Evolutionary conservation across 1,139 yeast genomes (phyloP).

Genomic region (Sugiyamaella paludigena): DNA sequence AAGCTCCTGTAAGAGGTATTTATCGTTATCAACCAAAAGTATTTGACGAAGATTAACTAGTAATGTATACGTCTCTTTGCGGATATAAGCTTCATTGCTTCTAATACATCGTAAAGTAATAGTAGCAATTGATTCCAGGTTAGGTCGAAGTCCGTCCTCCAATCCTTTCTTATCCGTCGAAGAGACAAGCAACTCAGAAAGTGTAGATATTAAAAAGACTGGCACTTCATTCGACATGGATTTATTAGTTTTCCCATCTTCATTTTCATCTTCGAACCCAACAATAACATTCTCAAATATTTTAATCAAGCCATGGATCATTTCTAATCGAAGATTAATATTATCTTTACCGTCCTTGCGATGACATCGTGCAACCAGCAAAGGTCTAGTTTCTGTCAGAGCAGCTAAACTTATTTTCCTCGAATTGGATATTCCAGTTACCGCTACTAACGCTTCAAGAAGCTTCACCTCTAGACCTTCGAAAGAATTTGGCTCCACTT

Average conservation of each 20-base stretch:
- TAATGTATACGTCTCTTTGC: slow-evolving; percentile 34
- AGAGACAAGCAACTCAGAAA: slow-evolving; percentile 16
- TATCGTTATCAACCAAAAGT: slow-evolving; percentile 8
- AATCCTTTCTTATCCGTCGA: not conserved
- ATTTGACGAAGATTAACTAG: slow-evolving; percentile 24
- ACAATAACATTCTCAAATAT: not conserved
- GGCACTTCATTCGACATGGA: not conserved
- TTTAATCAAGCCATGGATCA: slow-evolving; percentile 12
- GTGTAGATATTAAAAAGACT: slow-evolving; percentile 16
- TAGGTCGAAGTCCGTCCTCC: slow-evolving; percentile 11
- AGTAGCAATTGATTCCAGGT: slow-evolving; percentile 14
- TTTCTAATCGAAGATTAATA: slow-evolving; percentile 6
- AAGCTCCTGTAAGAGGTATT: slow-evolving; percentile 17
- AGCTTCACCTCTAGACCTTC: slow-evolving; percentile 19
- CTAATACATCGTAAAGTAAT: slow-evolving; percentile 23
- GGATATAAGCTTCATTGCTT: slow-evolving; percentile 29
- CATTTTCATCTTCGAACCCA: not conserved
- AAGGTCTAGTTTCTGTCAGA: slow-evolving; percentile 25
- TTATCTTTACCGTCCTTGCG: slow-evolving; percentile 3
- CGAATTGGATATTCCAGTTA: slow-evolving; percentile 20
- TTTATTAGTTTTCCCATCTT: not conserved
- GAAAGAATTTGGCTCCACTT: slow-evolving; percentile 18
- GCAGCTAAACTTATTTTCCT: slow-evolving; percentile 24
- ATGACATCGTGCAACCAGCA: slow-evolving; percentile 16
- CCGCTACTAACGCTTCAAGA: slow-evolving; percentile 11